Conservation (phyloP, 495 filamentous ascomycete species). For the Penicillium salamii region DNA sequence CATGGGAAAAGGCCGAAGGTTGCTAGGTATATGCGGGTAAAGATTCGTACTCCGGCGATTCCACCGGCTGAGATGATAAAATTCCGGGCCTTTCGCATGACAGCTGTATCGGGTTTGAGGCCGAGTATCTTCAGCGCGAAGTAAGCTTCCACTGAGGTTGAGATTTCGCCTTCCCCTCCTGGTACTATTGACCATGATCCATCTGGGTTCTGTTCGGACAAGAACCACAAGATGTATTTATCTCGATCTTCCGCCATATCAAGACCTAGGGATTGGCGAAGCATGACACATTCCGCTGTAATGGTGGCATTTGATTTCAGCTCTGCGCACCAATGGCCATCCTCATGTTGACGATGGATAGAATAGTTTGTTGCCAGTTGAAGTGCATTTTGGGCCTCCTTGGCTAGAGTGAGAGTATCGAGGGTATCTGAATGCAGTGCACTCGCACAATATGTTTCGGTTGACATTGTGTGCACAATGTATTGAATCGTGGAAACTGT, state of each 20-base stretch:
- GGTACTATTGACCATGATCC: conserved; percentile 42
- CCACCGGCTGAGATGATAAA: conserved; percentile 35
- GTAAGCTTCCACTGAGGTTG: conserved; percentile 36
- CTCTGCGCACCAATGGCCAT: conserved; percentile 41
- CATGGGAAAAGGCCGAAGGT: conserved; percentile 44
- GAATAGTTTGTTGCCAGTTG: not conserved
- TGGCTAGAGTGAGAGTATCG: not conserved
- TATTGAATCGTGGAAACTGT: too few species aligned
- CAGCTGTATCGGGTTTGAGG: conserved; percentile 2
- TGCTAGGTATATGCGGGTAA: conserved; percentile 38
- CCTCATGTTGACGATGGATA: not conserved
- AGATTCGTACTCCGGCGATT: conserved; percentile 35
- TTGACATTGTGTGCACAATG: too few species aligned
- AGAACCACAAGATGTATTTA: conserved; percentile 1
- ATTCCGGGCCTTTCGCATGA: conserved; percentile 24
- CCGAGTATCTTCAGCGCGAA: conserved; percentile 41
- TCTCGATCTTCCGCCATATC: conserved; percentile 10
- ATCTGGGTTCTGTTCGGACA: conserved; percentile 31
- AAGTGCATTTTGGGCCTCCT: not conserved
- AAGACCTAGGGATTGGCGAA: conserved; percentile 25
- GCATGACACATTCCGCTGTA: conserved; percentile 37
- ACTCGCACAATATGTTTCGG: too few species aligned
- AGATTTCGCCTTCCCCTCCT: conserved; percentile 32
- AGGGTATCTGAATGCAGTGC: too few species aligned
- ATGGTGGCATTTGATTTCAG: conserved; percentile 30